Evolutionary conservation across 768 basidiomycete genomes (phyloP).

Genomic region (Pleurotus pulmonarius): DNA sequence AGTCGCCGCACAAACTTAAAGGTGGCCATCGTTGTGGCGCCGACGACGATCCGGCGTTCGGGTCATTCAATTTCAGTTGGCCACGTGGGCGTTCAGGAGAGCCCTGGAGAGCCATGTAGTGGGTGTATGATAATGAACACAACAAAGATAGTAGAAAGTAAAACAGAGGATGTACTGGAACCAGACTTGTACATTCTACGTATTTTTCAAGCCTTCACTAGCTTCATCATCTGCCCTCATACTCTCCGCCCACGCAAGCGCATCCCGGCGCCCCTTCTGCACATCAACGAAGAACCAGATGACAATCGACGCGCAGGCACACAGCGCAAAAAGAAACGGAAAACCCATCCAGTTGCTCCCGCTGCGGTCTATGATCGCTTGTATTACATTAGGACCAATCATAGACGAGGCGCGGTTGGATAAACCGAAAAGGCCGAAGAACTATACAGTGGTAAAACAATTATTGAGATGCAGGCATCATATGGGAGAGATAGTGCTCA

Average conservation of each 20-base stretch:
- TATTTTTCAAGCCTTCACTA: not conserved
- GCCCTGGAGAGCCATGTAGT: too few species aligned
- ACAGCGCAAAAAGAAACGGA: conserved; percentile 77
- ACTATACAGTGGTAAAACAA: too few species aligned
- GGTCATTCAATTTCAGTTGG: too few species aligned
- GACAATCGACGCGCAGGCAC: conserved; percentile 57
- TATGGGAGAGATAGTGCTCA: too few species aligned
- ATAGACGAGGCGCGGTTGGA: conserved; percentile 85
- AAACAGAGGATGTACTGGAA: too few species aligned
- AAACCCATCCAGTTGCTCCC: conserved; percentile 83
- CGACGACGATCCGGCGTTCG: too few species aligned
- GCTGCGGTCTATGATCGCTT: conserved; percentile 71
- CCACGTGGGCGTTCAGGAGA: too few species aligned
- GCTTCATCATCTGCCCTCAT: conserved; percentile 16
- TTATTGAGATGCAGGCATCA: too few species aligned
- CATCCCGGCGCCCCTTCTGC: conserved; percentile 57
- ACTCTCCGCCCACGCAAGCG: conserved; percentile 51
- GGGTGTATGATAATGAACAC: too few species aligned
- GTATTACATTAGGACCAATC: conserved; percentile 83
- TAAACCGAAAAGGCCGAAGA: conserved; percentile 84
- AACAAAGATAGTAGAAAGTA: too few species aligned
- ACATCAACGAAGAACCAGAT: conserved; percentile 79
- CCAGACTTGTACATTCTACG: not conserved
- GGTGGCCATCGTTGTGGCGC: too few species aligned
- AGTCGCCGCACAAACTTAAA: too few species aligned